Evolutionary conservation across 2,329 filamentous ascomycete species (phyloP), one percentile per base, ranked within the genome.

Genomic region (Colletotrichum simmondsii): DNA sequence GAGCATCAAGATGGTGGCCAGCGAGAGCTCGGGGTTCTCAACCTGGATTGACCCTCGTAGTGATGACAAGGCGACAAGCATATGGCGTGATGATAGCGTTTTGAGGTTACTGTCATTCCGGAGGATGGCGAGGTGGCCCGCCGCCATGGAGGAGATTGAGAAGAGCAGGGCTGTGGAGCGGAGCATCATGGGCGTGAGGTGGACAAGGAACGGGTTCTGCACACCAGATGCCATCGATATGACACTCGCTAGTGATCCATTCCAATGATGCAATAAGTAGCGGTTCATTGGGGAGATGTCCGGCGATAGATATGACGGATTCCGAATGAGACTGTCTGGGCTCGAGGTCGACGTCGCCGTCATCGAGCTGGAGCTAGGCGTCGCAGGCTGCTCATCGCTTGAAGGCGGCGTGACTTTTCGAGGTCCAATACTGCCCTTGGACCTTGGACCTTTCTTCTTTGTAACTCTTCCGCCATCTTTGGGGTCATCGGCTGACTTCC

Each of bases 71-170:
- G 78, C 78, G 6, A 71, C 61, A 14, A 77, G 73, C 42, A 77
- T 76, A 26, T 80, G 74, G 2, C 73, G 74, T 6, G 75, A 75
- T 5, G 79, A 78, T 5, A 76, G n/a, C 2, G 75, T 76, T 0
- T 72, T 71, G 8, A 81, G 65, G 14, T 58, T 75, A 32, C 61
- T 24, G 54, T 80, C 77, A 22, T 72, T 52, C 30, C 68, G 76
- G 16, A 81, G 71, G 26, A 79, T 74, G 4, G 77, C 77, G 8
- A 81, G 70, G 59, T 81, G 80, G 24, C 74, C 75, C 2, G 80
- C 80, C 1, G 80, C 79, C 75, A 81, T 79, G 14, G 76, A 79
- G 46, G 78, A 79, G 26, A 81, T 62, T 52, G 78, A 77, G 30
- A 75, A 77, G 24, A 77, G 76, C 5, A 81, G 77, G 4, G 79